A percentile compares a stretch with the other conserved stretches of the same genome.
phyloP scores from a whole-genome alignment of 495 filamentous ascomycete species.

The Trichodelitschia bisporula region DNA sequence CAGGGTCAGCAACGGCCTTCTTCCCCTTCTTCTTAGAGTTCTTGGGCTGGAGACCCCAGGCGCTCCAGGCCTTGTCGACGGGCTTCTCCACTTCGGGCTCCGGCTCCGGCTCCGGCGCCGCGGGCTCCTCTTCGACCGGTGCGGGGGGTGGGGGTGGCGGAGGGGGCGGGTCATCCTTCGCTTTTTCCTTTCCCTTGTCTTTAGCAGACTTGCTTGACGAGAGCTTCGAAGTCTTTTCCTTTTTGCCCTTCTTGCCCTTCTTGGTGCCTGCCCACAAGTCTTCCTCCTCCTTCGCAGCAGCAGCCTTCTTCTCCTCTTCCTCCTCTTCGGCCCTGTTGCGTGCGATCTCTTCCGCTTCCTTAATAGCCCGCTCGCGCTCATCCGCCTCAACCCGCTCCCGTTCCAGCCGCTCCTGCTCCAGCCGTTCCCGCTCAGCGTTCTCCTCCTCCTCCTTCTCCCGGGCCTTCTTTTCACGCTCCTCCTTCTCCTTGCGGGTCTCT shows the following conservation, averaged over 20 bases:
- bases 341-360: slow-evolving; percentile 1
- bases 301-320: slow-evolving; percentile 1
- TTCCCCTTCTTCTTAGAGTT: neutral
- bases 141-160: neutral
- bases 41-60: neutral
- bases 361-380: neutral
- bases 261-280: neutral
- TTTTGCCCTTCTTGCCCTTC: slow-evolving; percentile 1
- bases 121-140: neutral
- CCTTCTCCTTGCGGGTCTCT: neutral
- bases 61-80: neutral
- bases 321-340: neutral
- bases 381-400: neutral
- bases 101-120: neutral
- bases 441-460: neutral
- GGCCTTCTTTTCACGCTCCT: slow-evolving; percentile 1
- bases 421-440: slow-evolving; percentile 1
- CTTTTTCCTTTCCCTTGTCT: slow-evolving; percentile 1
- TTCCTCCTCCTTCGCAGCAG: neutral
- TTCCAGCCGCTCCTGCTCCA: slow-evolving; percentile 1
- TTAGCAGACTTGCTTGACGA: neutral
- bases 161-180: neutral
- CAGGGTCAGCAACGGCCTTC: neutral
- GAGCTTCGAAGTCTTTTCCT: neutral
- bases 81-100: neutral